Evolutionary conservation across 305 asterid genomes (phyloP), one percentile per base, ranked within the genome.

Genomic region (Rubia balearica): DNA sequence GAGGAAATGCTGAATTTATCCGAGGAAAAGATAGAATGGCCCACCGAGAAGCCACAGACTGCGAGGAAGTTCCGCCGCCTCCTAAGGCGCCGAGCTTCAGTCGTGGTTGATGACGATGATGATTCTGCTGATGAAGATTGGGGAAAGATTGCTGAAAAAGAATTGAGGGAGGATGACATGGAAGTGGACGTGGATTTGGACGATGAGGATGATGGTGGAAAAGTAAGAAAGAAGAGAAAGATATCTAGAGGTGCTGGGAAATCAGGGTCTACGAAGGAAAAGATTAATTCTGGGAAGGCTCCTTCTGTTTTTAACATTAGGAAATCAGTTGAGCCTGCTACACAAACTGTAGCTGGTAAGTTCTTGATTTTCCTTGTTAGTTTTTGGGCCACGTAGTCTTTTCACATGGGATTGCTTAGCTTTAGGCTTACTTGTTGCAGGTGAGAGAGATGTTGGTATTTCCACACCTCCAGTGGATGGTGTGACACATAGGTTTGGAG

Each of bases 21-120:
- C 17, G 83, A 41, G 80, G 98, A 94, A 55, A 89, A 82, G 81
- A 73, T 89, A 63, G 96, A 89, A 81, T 88, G 88, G 96, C 45
- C 63, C 21, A 69, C 81, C 65, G 88, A 77, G 66, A 87, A 81
- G 64, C 76, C 79, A 49, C 79, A 78, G 16, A 75, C 41, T 68
- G 78, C 73, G 81, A 87, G 83, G 45, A 74, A 67, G 88, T 75
- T 85, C 69, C 85, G 95, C 68, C 81, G 99, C 73, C 74, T 89
- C 24, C 60, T 17, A 53, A 53, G 19, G 64, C 76, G 93, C 24
- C 82, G 80, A 24, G 12, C 79, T 63, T 81, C 86, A 0, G 75
- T 85, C 41, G 81, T 81, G 76, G 89, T 78, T 43, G 67, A 48
- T 16, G 75, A 61, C 74, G 74, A 55, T 71, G 93, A 82, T 76